A percentile compares a stretch with the other conserved stretches of the same genome.
Evolutionary conservation across 2,329 filamentous ascomycete genomes (phyloP).

Genomic region (Aspergillus brunneoviolaceus): DNA sequence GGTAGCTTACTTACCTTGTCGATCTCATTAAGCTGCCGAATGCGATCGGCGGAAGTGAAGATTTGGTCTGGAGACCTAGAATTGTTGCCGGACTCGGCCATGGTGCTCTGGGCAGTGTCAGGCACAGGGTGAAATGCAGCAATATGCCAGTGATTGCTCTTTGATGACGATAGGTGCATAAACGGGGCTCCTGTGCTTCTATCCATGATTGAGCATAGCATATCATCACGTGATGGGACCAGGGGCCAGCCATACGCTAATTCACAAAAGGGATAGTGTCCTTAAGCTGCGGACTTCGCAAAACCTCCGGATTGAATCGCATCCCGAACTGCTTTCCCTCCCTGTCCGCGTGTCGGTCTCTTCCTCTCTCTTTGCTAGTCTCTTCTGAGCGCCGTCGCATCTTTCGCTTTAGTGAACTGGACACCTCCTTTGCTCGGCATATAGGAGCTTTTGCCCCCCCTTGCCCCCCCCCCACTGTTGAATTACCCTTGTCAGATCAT

Average conservation of each 20-base stretch:
- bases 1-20: constrained; percentile 59
- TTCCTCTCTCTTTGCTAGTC: background rate
- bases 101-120: constrained; percentile 9
- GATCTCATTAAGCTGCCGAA: constrained; percentile 75
- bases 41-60: constrained; percentile 75
- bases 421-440: background rate
- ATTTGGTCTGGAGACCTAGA: constrained; percentile 28
- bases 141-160: background rate
- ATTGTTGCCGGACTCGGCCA: constrained; percentile 24
- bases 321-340: constrained; percentile 8
- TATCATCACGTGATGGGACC: background rate
- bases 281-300: background rate
- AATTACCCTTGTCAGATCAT: constrained; percentile 5
- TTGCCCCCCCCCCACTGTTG: background rate
- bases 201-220: too few species aligned
- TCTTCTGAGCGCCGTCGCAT: background rate
- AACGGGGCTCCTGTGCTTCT: background rate
- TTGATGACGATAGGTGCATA: background rate
- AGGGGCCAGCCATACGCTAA: background rate
- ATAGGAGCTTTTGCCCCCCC: background rate
- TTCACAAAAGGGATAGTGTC: constrained; percentile 2
- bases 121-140: background rate
- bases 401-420: background rate
- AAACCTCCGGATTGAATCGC: constrained; percentile 1
- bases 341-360: constrained; percentile 12